Conservation (phyloP, 345 rosid genomes). For the Eucalyptus polybractea region DNA sequence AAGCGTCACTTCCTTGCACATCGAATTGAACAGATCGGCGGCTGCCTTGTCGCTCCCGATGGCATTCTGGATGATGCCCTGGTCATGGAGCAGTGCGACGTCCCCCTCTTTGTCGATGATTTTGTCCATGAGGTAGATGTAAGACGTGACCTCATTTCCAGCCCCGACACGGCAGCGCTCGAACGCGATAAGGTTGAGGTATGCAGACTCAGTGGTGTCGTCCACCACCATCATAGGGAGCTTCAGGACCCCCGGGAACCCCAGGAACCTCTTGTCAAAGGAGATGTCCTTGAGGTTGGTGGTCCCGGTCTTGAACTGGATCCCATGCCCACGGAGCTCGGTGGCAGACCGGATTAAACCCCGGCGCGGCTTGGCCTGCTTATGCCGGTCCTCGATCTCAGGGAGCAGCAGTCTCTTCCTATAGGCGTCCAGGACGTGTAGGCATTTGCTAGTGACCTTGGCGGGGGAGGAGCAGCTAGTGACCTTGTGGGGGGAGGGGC, state of each 20-base stretch:
- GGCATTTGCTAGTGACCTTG: neutral
- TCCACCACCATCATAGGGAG: neutral
- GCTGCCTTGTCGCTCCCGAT: constrained; percentile 32
- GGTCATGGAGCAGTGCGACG: constrained; percentile 16
- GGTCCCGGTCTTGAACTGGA: neutral
- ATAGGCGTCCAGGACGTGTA: neutral
- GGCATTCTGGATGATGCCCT: constrained; percentile 21
- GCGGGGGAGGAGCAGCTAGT: no score
- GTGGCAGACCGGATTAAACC: neutral
- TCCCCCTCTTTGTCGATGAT: neutral
- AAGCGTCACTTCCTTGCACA: constrained; percentile 13
- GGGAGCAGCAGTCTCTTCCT: neutral
- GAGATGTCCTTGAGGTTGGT: neutral
- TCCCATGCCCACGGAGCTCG: neutral
- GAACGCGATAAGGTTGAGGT: no score
- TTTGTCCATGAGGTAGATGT: no score
- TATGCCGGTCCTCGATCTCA: rapidly evolving
- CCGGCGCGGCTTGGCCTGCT: rapidly evolving
- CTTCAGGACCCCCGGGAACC: neutral
- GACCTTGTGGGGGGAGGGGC: rapidly evolving
- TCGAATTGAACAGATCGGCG: constrained; percentile 24
- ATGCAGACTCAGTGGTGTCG: neutral
- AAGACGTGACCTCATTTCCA: no score
- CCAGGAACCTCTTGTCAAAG: neutral
- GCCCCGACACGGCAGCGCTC: no score